Evolutionary conservation across 2,329 filamentous ascomycete genomes (phyloP), one percentile per base, ranked within the genome.

Genomic region (Aspergillus hiratsukae): DNA sequence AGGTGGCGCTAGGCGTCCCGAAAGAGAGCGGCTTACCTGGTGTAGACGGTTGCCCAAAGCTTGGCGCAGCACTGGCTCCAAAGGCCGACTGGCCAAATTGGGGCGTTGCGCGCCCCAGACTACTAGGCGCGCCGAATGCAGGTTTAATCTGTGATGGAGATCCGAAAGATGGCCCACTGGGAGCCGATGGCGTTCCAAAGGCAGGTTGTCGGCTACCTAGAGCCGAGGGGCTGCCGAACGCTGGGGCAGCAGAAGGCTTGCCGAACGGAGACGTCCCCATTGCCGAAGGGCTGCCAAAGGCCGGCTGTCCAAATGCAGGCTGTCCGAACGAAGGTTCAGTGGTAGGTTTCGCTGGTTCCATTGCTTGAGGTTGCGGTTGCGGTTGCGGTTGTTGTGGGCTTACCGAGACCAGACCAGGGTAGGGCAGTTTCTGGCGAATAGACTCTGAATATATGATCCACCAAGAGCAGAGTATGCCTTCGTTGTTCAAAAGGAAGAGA

Each of bases 361-460:
- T 59, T 35, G 60, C 41, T 52, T 61, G 58, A 40, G 60, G 60
- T 43, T 66, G 67, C 27, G 64, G 61, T 62, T 55, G 66, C 48
- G 58, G 74, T 72, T 25, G 75, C 48, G 58, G 74, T 72, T 25
- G 75, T 63, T 28, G 73, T 46, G 52, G 40, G 49, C 48, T 49
- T 48, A 62, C 64, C n/a, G 73, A 72, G 56, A 79, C 76, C 61
- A 97, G 78, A 4, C 88, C 89, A 43, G 87, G 83, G 71, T 91
- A 97, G 0, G 84, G 83, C 6, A 84, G 85, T 3, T 87, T 87
- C 64, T 87, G 80, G 57, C 87, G 84, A 59, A 99, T 86, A 1
- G 93, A 91, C 45, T 95, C 91, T 37, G 88, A 85, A 75, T 97
- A 97, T 21, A 97, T 83, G 46, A 97, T 76, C 90, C 93, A 97